Base-by-base conservation (phyloP, 352 stramenopile genomes). In the Aphanomyces cochlioides region DNA sequence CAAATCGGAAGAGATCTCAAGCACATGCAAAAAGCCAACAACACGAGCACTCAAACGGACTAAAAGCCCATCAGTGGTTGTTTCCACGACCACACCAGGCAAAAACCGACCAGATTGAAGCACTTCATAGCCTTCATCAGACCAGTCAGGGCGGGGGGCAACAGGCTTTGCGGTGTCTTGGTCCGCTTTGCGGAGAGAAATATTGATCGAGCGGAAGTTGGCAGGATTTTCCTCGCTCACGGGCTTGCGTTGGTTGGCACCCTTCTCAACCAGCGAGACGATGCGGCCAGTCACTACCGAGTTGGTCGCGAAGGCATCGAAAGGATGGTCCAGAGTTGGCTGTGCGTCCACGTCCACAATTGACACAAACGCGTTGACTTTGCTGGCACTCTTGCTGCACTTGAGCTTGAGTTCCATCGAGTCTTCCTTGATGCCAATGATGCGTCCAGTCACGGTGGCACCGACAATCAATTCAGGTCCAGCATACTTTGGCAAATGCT, bases 401-500 rank as follows among this genome's bases (percentile, higher is more conserved):
- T 90, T 85, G 39, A 96, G 70, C 61, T 90, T 90, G 69, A 96
- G 81, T 69, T 96, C 85, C 77, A 96, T 91, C 57, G 77, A 76
- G 72, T 81, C 77, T 69, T 96, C 87, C 64, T 90, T 91, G 78
- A 96, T 92, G 19, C 77, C 76, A 17, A 78, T 66, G 69, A 96
- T 85, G 21, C 83, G 74, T 43, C 87, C 88, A 1, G 80, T 91
- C 66, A 96, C 72, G 13, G 78, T 77, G 72, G 84, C 85, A 13
- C 88, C 87, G 13, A 93, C 73, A 40, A 74, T 72, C 3, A 96
- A 61, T 56, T 92, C 85, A 3, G 81, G 74, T 56, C 72, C 72
- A 3, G 66, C 41, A 71, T 96, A 96, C 73, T 93, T 93, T 8
- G 88, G 87, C 74, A 93, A 43, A 15, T 83, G 78, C 37, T 82